Evolutionary conservation across 805 yeast genomes (phyloP).

Genomic region (Wickerhamiella nectarea): DNA sequence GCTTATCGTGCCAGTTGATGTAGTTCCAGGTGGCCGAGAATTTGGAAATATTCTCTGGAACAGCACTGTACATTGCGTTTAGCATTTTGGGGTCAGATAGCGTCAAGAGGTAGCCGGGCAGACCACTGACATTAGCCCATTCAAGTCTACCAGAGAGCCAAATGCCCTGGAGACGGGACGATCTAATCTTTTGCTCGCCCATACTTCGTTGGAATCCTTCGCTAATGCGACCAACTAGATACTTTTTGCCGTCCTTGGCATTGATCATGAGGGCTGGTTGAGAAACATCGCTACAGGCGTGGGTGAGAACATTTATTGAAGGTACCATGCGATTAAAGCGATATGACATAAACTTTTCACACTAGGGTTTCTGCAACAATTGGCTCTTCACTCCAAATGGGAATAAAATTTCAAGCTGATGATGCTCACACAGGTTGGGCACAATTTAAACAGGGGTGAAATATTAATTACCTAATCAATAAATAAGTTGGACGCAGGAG

Average conservation of each 20-base stretch:
- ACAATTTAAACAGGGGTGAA: too few relatives aligned
- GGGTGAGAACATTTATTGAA: conserved; percentile 22
- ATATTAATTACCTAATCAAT: too few relatives aligned
- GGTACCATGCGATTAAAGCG: conserved; percentile 20
- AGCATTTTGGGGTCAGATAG: conserved; percentile 46
- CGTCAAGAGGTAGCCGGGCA: conserved; percentile 80
- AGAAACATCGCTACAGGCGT: conserved; percentile 35
- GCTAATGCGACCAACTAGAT: conserved; percentile 63
- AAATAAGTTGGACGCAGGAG: too few relatives aligned
- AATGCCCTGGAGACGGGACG: conserved; percentile 47
- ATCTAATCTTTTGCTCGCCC: conserved; percentile 42
- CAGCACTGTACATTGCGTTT: conserved; percentile 25
- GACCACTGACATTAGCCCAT: conserved; percentile 79
- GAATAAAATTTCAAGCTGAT: too few relatives aligned
- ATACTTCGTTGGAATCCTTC: conserved; percentile 78
- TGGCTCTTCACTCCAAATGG: too few relatives aligned
- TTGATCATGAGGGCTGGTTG: conserved; percentile 37
- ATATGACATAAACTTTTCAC: background rate
- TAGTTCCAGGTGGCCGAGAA: conserved; percentile 71
- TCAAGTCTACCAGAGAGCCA: conserved; percentile 65
- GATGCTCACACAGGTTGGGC: too few relatives aligned
- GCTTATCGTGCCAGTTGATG: conserved; percentile 58
- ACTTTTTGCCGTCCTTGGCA: conserved; percentile 38
- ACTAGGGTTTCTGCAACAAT: too few relatives aligned
- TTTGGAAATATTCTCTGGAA: conserved; percentile 37